phyloP scores from a whole-genome alignment of 2,329 filamentous ascomycete genomes.

The Lithohypha guttulata region DNA sequence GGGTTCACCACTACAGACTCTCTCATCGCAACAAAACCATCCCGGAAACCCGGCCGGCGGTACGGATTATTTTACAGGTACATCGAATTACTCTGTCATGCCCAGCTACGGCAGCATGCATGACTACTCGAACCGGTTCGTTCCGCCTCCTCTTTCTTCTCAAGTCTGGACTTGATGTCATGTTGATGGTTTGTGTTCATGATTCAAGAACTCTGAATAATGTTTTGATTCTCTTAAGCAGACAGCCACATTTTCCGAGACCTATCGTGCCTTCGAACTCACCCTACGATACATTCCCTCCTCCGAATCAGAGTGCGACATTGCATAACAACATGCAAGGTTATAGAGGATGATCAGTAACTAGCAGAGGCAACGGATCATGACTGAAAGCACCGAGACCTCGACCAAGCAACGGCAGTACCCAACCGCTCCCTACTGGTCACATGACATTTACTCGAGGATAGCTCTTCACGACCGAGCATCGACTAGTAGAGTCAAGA shows the following conservation, averaged over 20 bases:
- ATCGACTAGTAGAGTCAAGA: too few species aligned
- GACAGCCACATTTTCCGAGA: constrained; percentile 5
- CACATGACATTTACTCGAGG: too few species aligned
- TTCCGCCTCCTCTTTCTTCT: constrained; percentile 15
- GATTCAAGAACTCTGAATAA: constrained; percentile 5
- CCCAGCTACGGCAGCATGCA: constrained; percentile 8
- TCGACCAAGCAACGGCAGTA: too few species aligned
- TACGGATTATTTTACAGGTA: constrained; percentile 20
- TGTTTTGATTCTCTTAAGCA: constrained; percentile 8
- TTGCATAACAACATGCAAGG: too few species aligned
- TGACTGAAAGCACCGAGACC: too few species aligned
- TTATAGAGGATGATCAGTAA: too few species aligned
- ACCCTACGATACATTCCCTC: constrained; percentile 1
- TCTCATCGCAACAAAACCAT: constrained; percentile 14
- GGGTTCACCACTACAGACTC: constrained; percentile 13
- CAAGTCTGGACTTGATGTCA: constrained; percentile 20
- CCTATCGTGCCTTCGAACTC: constrained; percentile 1
- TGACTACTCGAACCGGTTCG: constrained; percentile 22
- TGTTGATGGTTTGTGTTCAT: constrained; percentile 1
- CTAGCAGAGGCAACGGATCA: too few species aligned
- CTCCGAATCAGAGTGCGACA: too few species aligned
- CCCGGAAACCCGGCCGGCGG: constrained; percentile 12
- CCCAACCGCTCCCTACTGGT: too few species aligned
- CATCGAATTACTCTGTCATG: not conserved
- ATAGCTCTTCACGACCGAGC: too few species aligned